Evolutionary conservation across 108 stramenopile species (phyloP).

Genomic region (Discostella stelligeroides): DNA sequence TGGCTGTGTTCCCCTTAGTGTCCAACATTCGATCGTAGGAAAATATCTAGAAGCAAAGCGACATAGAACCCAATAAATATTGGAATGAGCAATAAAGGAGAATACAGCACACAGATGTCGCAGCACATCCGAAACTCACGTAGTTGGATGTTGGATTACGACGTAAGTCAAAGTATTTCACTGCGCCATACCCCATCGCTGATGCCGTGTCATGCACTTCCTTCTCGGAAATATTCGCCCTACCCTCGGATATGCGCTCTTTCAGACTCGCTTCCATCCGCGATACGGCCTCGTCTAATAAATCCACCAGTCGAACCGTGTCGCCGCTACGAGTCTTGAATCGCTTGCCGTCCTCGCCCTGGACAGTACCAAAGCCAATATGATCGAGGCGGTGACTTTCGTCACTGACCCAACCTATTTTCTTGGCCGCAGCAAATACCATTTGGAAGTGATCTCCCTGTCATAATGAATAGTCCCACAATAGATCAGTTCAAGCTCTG

Average conservation of each 20-base stretch:
- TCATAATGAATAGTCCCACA: no score
- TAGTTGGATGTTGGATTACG: conserved; percentile 97
- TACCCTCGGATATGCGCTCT: conserved; percentile 71
- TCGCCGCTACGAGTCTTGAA: conserved; percentile 98
- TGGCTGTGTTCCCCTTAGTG: conserved; percentile 98
- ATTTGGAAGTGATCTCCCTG: conserved; percentile 95
- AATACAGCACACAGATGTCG: no score
- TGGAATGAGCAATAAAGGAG: no score
- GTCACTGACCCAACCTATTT: conserved; percentile 89
- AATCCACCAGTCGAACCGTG: conserved; percentile 97
- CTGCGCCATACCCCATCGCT: conserved; percentile 97
- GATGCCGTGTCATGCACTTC: conserved; percentile 90
- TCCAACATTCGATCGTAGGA: conserved; percentile 99
- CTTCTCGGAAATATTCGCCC: conserved; percentile 78
- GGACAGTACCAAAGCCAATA: conserved; percentile 98
- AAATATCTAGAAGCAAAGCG: conserved; percentile 59
- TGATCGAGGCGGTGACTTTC: conserved; percentile 85
- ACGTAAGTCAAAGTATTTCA: conserved; percentile 99
- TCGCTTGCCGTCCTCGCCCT: conserved; percentile 97
- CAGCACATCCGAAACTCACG: conserved; percentile 16
- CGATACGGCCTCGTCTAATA: conserved; percentile 93
- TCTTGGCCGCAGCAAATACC: conserved; percentile 92
- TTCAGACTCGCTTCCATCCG: conserved; percentile 85
- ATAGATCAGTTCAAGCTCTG: no score
- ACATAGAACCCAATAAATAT: no score